Base-by-base conservation (phyloP, 1,284 basidiomycete species). In the Trichosporon sp. region DNA sequence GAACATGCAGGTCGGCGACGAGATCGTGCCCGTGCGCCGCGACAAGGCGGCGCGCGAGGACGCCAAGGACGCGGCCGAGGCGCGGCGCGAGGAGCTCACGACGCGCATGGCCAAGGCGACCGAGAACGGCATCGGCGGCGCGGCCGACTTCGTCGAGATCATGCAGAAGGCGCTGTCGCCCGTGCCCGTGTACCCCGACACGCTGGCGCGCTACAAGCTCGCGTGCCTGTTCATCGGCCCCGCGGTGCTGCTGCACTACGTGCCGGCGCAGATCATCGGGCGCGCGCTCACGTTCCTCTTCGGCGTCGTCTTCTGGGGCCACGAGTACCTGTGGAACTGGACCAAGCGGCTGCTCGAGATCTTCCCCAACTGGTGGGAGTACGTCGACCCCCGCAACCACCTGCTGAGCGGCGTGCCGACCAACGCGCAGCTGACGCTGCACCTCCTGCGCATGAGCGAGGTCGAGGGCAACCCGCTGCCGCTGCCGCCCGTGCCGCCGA, bases 271-370 rank as follows among this genome's bases (percentile, higher is more conserved):
- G 65, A 70, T 86, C 42, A 84, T 87, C 71, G 83, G 85, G 18
- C 80, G 85, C 9, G 76, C 80, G 8, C 77, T 81, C 0, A 84
- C 85, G 0, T 85, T 88, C 69, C 71, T 76, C 0, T 75, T 87
- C 63, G 87, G 87, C 0, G 79, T 86, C 47, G 83, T 71, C 1
- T 84, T 88, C 74, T 89, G 87, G 76, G 87, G 84, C 87, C 87
- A 0, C 60, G 87, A 27, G 76, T 87, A 64, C 79, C 81, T 25
- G 78, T 80, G 3, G 82, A 62, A 23, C 3, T 21, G 80, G 18
- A 76, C 80, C 9, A 76, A 81, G 66, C 80, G 81, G 75, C 81
- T 87, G 44, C 81, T 85, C 32, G 75, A 81, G 62, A 76, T 82
- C 25, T 80, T 85, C 13, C 87, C 86, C 0, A 78, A 87, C 72